Base-by-base conservation (phyloP, 1,284 basidiomycete species). In the Puccinia hordei region DNA sequence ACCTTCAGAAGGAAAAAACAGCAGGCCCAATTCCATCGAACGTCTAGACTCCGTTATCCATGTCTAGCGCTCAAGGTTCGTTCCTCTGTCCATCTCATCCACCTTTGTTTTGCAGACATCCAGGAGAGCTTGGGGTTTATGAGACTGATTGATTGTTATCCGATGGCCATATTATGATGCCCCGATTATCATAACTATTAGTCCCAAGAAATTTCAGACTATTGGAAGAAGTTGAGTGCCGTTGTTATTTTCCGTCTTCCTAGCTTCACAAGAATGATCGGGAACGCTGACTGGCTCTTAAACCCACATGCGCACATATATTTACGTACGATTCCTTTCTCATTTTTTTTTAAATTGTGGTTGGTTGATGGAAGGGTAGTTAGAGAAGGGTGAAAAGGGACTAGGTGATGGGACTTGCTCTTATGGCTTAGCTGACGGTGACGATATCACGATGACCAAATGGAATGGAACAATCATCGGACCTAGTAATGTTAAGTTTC, bases 381-480 rank as follows among this genome's bases (percentile, higher is more conserved):
- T 99, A 83, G 96, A 99, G 88, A 98, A 98, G 87, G 96, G 97
- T 84, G 96, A 99, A 89, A 99, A 99, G 87, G 96, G 97, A 69
- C 94, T 99, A 85, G 96, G 96, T 82, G 96, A 98, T 88, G 96
- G 95, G 81, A 94, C 92, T 51, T 97, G 94, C 88, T 95, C 93
- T 44, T 98, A 98, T 84, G 95, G 95, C 80, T 88, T 97, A 81
- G 93, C 93, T 86, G 93, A 96, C 86, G 87, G 91, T 83, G 94
- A 97, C 85, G 94, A 96, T 88, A 91, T 95, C 87, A 89, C 93
- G 87, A 98, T 99, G 96, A 93, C 91, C 87, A 90, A 95, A 85
- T 99, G 96, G 96, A 98, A 97, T 85, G 96, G 95, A 57, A 99
- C 97, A 15, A 96, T 99, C 87, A 94, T 99, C 82, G 97, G 96